Conservation (phyloP, 805 yeast species). For the Ogataea zsoltii region DNA sequence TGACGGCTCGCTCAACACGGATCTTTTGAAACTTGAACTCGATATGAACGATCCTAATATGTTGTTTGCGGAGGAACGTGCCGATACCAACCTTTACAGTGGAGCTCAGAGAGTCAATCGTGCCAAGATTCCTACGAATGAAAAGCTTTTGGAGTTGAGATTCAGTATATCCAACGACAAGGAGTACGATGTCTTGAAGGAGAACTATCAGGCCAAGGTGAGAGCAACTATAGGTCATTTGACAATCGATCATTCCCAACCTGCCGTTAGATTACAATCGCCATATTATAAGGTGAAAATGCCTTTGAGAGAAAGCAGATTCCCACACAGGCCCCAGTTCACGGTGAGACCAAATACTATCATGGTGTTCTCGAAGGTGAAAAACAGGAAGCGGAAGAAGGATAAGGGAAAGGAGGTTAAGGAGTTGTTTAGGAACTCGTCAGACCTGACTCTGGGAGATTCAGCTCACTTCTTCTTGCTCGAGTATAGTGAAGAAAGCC, state of each 20-base stretch:
- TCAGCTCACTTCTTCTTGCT: conserved; percentile 72
- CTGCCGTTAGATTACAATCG: conserved; percentile 82
- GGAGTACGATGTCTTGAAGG: conserved; percentile 78
- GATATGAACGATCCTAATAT: conserved; percentile 89
- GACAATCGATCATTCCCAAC: conserved; percentile 86
- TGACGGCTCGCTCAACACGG: conserved; percentile 55
- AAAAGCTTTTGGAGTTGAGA: conserved; percentile 54
- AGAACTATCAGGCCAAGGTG: conserved; percentile 86
- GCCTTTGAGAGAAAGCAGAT: conserved; percentile 64
- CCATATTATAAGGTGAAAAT: conserved; percentile 86
- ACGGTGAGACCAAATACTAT: conserved; percentile 74
- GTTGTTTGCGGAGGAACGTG: conserved; percentile 55
- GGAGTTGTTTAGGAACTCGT: conserved; percentile 68
- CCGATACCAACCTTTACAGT: conserved; percentile 11
- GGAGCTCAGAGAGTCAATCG: conserved; percentile 19
- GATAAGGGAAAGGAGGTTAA: conserved; percentile 81
- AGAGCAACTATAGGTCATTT: conserved; percentile 91
- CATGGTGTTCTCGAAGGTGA: conserved; percentile 73
- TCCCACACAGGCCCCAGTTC: conserved; percentile 79
- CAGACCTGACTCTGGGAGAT: conserved; percentile 83
- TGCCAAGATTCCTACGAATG: conserved; percentile 53
- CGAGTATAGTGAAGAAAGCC: conserved; percentile 91
- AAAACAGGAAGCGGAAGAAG: conserved; percentile 79
- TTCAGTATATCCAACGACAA: conserved; percentile 88
- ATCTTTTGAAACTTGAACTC: conserved; percentile 45